Conservation (phyloP, 1,139 yeast species). For the Geotrichum restrictum region DNA sequence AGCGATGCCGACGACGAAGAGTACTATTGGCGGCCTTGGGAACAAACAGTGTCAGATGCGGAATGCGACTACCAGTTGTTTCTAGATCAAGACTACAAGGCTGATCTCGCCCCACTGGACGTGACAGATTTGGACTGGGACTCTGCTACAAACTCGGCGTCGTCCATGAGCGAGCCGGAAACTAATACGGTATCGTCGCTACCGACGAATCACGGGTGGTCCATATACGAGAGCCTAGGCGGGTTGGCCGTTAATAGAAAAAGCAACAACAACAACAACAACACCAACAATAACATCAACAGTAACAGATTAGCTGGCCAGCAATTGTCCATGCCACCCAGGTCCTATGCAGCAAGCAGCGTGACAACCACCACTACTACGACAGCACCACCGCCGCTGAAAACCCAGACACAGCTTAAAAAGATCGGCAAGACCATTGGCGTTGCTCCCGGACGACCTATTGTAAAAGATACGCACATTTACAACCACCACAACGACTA, state of each 20-base stretch:
- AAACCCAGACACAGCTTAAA: background rate
- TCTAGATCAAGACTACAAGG: slow-evolving; percentile 18
- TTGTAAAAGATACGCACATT: slow-evolving; percentile 5
- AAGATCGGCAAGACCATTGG: slow-evolving; percentile 6
- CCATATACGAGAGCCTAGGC: slow-evolving; percentile 2
- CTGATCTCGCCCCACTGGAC: slow-evolving; percentile 15
- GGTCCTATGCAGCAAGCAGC: background rate
- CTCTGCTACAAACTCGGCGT: background rate
- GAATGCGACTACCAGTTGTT: slow-evolving; percentile 26
- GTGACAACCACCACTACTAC: background rate
- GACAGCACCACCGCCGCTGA: background rate
- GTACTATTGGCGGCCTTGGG: slow-evolving; percentile 33
- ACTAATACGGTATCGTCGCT: background rate
- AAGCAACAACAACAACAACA: background rate
- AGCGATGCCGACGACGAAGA: slow-evolving; percentile 32
- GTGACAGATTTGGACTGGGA: slow-evolving; percentile 18
- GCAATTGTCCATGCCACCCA: background rate
- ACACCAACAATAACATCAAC: background rate
- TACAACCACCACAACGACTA: slow-evolving; percentile 16
- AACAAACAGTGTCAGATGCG: slow-evolving; percentile 24
- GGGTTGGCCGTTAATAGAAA: background rate
- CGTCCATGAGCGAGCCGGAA: background rate
- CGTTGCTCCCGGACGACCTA: background rate
- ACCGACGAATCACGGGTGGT: background rate
- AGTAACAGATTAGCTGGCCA: background rate